phyloP scores from a whole-genome alignment of 2,329 filamentous ascomycete genomes.

The Penicillium sp. region DNA sequence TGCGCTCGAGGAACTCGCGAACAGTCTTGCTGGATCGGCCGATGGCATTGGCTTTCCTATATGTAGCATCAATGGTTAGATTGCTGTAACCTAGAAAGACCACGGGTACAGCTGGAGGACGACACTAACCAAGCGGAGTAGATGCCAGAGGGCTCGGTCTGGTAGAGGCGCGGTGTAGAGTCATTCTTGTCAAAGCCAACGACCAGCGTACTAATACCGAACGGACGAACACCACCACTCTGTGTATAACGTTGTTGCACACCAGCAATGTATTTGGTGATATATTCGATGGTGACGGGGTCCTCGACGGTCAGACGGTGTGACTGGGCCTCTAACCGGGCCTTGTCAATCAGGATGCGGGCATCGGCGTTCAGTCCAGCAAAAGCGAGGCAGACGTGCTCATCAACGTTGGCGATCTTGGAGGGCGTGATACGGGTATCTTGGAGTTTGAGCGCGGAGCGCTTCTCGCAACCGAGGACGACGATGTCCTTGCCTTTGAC shows the following conservation, averaged over 20 bases:
- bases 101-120: background rate
- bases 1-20: slow-evolving; percentile 95
- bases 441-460: slow-evolving; percentile 98
- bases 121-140: slow-evolving; percentile 89
- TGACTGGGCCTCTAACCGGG: slow-evolving; percentile 93
- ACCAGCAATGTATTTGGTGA: slow-evolving; percentile 96
- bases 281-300: slow-evolving; percentile 97
- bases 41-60: slow-evolving; percentile 98
- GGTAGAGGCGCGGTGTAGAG: slow-evolving; percentile 85
- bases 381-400: slow-evolving; percentile 95
- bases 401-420: slow-evolving; percentile 95
- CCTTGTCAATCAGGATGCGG: slow-evolving; percentile 97
- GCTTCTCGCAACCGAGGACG: slow-evolving; percentile 96
- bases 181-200: slow-evolving; percentile 98
- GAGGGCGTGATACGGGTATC: slow-evolving; percentile 98
- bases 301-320: slow-evolving; percentile 97
- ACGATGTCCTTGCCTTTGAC: slow-evolving; percentile 95
- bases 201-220: slow-evolving; percentile 96
- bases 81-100: background rate
- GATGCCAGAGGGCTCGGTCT: slow-evolving; percentile 99
- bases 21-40: slow-evolving; percentile 98
- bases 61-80: background rate
- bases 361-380: slow-evolving; percentile 97
- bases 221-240: slow-evolving; percentile 96
- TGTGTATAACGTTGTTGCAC: slow-evolving; percentile 99